Conservation (phyloP, 768 basidiomycete species). For the Phylloporus arenicola region DNA sequence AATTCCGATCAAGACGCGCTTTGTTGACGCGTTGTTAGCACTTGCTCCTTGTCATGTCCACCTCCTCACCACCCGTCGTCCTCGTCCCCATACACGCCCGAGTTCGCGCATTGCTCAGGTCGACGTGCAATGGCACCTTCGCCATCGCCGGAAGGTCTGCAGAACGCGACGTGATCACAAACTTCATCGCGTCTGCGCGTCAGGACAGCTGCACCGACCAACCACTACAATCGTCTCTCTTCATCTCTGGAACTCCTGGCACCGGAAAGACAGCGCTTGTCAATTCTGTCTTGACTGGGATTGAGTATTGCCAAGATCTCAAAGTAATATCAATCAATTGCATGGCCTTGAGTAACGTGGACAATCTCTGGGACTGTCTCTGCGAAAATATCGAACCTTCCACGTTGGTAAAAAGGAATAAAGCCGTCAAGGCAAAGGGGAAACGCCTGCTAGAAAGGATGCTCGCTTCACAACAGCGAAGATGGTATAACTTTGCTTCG, state of each 20-base stretch:
- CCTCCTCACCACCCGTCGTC: conserved; percentile 47
- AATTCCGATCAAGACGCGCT: conserved; percentile 17
- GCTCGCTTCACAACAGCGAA: conserved; percentile 39
- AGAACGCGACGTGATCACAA: conserved; percentile 53
- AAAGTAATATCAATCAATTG: conserved; percentile 66
- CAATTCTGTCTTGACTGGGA: conserved; percentile 51
- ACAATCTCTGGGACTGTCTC: conserved; percentile 66
- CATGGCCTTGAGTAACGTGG: conserved; percentile 66
- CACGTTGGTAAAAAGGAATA: conserved; percentile 33
- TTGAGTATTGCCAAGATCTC: conserved; percentile 36
- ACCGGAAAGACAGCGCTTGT: conserved; percentile 89
- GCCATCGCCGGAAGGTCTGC: conserved; percentile 62
- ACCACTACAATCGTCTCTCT: conserved; percentile 47
- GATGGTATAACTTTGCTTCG: conserved; percentile 41
- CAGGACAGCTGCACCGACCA: conserved; percentile 18
- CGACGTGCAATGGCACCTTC: conserved; percentile 54
- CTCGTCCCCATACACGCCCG: conserved; percentile 50
- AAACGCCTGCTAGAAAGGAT: conserved; percentile 44
- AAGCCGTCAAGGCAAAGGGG: conserved; percentile 40
- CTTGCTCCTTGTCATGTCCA: conserved; percentile 37
- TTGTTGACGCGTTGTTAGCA: conserved; percentile 29
- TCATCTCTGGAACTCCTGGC: conserved; percentile 90
- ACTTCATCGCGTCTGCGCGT: conserved; percentile 57
- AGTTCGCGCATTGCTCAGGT: conserved; percentile 63
- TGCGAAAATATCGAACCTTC: conserved; percentile 46